phyloP scores from a whole-genome alignment of 441 rosid genomes.

The Corymbia calophylla region DNA sequence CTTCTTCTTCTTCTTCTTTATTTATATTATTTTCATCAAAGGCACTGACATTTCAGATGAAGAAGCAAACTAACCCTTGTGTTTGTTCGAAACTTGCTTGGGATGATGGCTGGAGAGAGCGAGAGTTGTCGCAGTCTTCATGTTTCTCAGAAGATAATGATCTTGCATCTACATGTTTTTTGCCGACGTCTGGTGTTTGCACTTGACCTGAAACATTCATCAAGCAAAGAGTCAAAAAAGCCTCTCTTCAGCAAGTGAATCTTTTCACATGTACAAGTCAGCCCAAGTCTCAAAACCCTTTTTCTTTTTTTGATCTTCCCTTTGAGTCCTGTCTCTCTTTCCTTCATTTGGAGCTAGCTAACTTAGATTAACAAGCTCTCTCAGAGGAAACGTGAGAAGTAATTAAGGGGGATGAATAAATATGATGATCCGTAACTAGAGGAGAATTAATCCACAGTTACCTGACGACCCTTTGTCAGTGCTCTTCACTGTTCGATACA shows the following conservation, averaged over 20 bases:
- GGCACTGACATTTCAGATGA: neutral
- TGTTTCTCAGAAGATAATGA: slow-evolving; percentile 20
- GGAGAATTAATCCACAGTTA: slow-evolving; percentile 17
- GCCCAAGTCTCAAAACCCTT: neutral
- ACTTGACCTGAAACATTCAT: neutral
- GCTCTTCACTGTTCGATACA: slow-evolving; percentile 99
- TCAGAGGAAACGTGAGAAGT: neutral
- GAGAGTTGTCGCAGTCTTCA: slow-evolving; percentile 7
- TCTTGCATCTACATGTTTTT: slow-evolving; percentile 1
- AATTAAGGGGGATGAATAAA: neutral
- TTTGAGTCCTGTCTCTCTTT: neutral
- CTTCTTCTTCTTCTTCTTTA: neutral
- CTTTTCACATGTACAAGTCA: neutral
- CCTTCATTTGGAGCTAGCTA: neutral
- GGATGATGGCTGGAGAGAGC: slow-evolving; percentile 18
- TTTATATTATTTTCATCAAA: neutral
- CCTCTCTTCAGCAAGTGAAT: neutral
- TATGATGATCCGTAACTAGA: neutral
- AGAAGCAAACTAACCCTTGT: neutral
- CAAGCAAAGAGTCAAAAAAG: neutral
- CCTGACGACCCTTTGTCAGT: slow-evolving; percentile 78
- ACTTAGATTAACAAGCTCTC: neutral
- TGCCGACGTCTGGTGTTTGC: neutral
- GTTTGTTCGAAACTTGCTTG: neutral
- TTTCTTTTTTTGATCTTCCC: neutral